phyloP scores from a whole-genome alignment of 139 green algal species.

The Zygnema cylindricum region DNA sequence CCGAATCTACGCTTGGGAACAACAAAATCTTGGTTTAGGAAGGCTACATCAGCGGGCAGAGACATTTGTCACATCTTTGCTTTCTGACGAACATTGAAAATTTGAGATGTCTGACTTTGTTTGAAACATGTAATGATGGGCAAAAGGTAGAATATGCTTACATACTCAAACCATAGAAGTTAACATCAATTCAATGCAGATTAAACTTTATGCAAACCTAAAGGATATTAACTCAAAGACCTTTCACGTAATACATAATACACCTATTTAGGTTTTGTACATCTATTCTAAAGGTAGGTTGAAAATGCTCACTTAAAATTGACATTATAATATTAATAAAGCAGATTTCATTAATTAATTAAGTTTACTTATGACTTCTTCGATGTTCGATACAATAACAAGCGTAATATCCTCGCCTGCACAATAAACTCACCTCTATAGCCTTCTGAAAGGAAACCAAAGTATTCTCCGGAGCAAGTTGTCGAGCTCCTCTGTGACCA shows the following conservation, averaged over 20 bases:
- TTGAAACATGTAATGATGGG: not conserved
- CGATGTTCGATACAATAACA: not conserved
- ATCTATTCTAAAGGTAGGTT: not conserved
- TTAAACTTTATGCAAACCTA: slow-evolving; percentile 3
- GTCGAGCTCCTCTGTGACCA: slow-evolving; percentile 33
- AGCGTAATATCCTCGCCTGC: not conserved
- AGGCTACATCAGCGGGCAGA: not conserved
- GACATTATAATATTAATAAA: not conserved
- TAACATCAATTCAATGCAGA: not conserved
- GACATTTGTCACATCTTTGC: not conserved
- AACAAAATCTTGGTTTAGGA: not conserved
- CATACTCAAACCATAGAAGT: not conserved
- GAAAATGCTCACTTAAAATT: not conserved
- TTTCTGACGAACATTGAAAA: not conserved
- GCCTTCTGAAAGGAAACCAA: slow-evolving; percentile 12
- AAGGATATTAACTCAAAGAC: not conserved
- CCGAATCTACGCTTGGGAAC: not conserved
- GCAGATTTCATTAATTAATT: not conserved
- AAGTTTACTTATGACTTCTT: not conserved
- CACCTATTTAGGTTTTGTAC: not conserved
- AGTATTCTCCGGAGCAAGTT: slow-evolving; percentile 32
- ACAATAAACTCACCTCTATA: slow-evolving; percentile 22
- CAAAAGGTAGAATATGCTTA: not conserved
- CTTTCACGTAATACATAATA: not conserved
- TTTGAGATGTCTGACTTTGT: not conserved